phyloP scores from a whole-genome alignment of 352 stramenopile species.

The Phytopythium aichiense region DNA sequence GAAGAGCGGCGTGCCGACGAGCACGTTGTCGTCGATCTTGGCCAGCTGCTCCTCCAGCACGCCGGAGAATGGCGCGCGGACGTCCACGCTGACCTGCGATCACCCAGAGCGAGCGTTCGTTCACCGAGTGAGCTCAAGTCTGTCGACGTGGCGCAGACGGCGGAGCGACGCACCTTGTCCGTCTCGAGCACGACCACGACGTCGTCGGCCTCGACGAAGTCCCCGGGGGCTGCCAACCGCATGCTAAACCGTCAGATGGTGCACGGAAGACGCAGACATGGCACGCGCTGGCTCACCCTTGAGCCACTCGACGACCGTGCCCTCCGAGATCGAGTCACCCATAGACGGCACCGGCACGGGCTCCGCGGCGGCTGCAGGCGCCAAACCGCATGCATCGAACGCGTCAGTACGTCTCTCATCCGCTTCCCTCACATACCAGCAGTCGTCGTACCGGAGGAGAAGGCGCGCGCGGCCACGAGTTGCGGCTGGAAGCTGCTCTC shows the following conservation, averaged over 20 bases:
- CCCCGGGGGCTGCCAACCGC: constrained; percentile 64
- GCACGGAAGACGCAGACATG: too few relatives aligned
- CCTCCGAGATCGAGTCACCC: constrained; percentile 97
- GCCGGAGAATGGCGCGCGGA: constrained; percentile 89
- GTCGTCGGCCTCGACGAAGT: constrained; percentile 94
- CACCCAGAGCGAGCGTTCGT: background rate
- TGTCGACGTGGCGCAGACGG: background rate
- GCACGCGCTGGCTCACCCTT: constrained; percentile 46
- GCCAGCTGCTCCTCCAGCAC: constrained; percentile 90
- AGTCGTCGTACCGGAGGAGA: constrained; percentile 40
- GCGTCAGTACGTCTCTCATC: background rate
- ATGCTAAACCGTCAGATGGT: background rate
- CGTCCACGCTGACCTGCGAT: constrained; percentile 85
- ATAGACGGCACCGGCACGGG: constrained; percentile 83
- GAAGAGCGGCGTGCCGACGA: constrained; percentile 93
- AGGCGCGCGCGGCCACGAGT: constrained; percentile 24
- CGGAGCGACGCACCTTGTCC: constrained; percentile 89
- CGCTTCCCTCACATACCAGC: background rate
- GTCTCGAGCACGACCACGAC: constrained; percentile 98
- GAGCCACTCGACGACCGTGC: constrained; percentile 96
- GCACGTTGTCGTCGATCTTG: constrained; percentile 94
- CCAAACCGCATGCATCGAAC: background rate
- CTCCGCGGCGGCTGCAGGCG: constrained; percentile 29
- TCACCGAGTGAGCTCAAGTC: background rate
- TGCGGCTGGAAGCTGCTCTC: constrained; percentile 21